Conservation (phyloP, 192 early-diverging fungal species). For the Entomortierella beljakovae region DNA sequence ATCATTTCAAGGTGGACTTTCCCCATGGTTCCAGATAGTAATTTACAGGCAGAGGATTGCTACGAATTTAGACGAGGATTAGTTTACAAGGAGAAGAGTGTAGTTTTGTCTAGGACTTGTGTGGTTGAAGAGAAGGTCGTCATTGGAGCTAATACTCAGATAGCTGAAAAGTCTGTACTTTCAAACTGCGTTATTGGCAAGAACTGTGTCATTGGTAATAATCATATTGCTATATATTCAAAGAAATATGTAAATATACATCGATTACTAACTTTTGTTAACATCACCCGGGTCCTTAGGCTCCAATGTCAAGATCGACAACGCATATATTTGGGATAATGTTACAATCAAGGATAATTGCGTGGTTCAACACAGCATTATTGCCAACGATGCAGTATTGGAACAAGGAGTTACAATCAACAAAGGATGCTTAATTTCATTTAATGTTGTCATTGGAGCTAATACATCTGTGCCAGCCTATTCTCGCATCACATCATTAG, state of each 20-base stretch:
- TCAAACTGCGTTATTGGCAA: slow-evolving; percentile 87
- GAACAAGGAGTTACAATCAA: slow-evolving; percentile 73
- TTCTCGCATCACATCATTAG: slow-evolving; percentile 68
- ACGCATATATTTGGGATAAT: slow-evolving; percentile 89
- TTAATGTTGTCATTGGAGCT: slow-evolving; percentile 78
- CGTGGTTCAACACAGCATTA: slow-evolving; percentile 74
- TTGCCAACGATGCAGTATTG: slow-evolving; percentile 79
- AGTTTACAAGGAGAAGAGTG: slow-evolving; percentile 86
- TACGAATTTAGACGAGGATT: slow-evolving; percentile 83
- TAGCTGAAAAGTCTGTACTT: slow-evolving; percentile 80
- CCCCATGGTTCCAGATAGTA: slow-evolving; percentile 93
- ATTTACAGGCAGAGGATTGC: slow-evolving; percentile 71
- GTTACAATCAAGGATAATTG: slow-evolving; percentile 76
- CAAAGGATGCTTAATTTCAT: slow-evolving; percentile 79
- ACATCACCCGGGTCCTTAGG: slow-evolving; percentile 52
- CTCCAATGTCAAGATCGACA: slow-evolving; percentile 79
- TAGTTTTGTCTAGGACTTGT: slow-evolving; percentile 79
- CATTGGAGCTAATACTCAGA: slow-evolving; percentile 79
- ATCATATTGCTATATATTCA: background rate
- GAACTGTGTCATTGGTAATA: slow-evolving; percentile 75
- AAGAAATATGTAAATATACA: no score
- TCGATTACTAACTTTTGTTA: background rate
- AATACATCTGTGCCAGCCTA: slow-evolving; percentile 73
- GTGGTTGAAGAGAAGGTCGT: slow-evolving; percentile 82
- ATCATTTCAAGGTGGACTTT: slow-evolving; percentile 93